Evolutionary conservation across 2,329 filamentous ascomycete species (phyloP).

Genomic region (Geosmithia morbida): DNA sequence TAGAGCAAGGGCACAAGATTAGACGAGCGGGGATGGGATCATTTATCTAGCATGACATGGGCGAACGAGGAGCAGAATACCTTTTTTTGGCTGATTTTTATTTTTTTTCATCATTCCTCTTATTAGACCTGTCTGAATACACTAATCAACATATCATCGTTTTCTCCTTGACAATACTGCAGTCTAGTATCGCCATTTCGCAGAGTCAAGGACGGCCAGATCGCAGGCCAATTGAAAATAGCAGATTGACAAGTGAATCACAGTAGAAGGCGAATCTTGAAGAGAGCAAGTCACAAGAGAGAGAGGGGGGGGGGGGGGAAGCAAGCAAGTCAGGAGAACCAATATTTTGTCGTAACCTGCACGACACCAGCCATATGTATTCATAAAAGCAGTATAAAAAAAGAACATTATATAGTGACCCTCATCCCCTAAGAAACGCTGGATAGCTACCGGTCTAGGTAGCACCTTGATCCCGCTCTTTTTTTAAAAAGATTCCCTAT

Average conservation of each 20-base stretch:
- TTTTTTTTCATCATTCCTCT: too few relatives aligned
- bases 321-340: too few relatives aligned
- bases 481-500: too few relatives aligned
- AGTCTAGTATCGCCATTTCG: background rate
- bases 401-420: background rate
- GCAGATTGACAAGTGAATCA: too few relatives aligned
- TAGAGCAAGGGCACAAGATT: too few relatives aligned
- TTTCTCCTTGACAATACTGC: too few relatives aligned
- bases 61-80: slow-evolving; percentile 1
- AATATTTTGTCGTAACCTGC: background rate
- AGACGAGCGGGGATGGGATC: background rate
- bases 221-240: too few relatives aligned
- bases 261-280: too few relatives aligned
- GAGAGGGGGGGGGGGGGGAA: too few relatives aligned
- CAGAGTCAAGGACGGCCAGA: background rate
- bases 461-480: background rate
- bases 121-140: too few relatives aligned
- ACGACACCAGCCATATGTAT: background rate
- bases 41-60: slow-evolving; percentile 1
- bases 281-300: too few relatives aligned
- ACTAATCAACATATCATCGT: too few relatives aligned
- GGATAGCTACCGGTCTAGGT: background rate
- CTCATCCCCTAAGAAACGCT: background rate
- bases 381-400: background rate
- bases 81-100: background rate